A percentile compares a stretch with the other conserved stretches of the same genome.
These are phyloP conservation scores for Macaranga tanarius DNA, from an alignment of 441 rosid species.

Conservation along the genomic window DNA sequence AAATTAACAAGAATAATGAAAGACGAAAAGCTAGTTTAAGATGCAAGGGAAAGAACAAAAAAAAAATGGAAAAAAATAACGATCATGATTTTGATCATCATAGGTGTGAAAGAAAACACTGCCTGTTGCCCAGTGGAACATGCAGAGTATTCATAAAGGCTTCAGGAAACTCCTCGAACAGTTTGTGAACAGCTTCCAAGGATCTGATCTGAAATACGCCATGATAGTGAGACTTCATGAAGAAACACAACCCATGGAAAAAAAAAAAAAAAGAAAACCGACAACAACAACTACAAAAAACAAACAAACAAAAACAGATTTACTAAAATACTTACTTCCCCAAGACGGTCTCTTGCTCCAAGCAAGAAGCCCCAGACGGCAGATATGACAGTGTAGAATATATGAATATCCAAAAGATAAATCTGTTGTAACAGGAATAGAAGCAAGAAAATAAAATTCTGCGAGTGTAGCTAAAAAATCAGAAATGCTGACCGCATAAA, in stretches of 20 bases:
- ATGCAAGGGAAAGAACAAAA: neutral
- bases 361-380: constrained; percentile 92
- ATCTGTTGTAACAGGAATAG: constrained; percentile 51
- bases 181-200: constrained; percentile 77
- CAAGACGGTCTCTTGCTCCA: constrained; percentile 97
- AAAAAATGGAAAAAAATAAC: neutral
- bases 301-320: too few relatives aligned
- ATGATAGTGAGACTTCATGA: constrained; percentile 17
- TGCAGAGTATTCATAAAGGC: constrained; percentile 80
- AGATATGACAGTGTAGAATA: constrained; percentile 86
- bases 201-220: constrained; percentile 72
- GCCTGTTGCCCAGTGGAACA: constrained; percentile 56
- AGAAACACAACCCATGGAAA: neutral
- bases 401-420: constrained; percentile 81
- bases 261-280: too few relatives aligned
- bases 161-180: constrained; percentile 82
- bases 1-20: constrained; percentile 3
- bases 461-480: neutral
- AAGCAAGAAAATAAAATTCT: constrained; percentile 18
- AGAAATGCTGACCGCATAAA: neutral
- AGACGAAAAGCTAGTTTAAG: neutral
- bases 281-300: too few relatives aligned
- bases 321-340: constrained; percentile 61
- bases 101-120: constrained; percentile 14
- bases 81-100: neutral